Evolutionary conservation across 176 grass and related monocot genomes (phyloP).

Genomic region (Musa itinerans): DNA sequence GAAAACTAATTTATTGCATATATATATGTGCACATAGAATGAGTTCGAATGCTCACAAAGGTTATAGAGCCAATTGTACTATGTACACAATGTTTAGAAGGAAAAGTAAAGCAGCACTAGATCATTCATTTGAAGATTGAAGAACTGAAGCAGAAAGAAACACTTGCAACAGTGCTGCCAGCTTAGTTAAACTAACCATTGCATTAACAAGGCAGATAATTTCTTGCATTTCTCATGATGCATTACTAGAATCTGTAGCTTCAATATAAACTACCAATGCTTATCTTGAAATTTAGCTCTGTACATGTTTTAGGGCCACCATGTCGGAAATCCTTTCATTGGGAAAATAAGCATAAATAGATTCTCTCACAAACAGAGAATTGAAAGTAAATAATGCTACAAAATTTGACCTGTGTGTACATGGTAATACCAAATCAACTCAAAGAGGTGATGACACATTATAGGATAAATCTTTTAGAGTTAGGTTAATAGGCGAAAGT

Average conservation of each 20-base stretch:
- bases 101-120: neutral
- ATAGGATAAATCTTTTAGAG: neutral
- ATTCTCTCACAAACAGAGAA: neutral
- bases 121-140: neutral
- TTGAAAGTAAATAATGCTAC: neutral
- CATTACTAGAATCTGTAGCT: neutral
- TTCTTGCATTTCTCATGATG: neutral
- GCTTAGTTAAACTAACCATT: neutral
- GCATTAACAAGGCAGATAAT: neutral
- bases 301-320: neutral
- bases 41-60: no score
- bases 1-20: no score
- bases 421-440: neutral
- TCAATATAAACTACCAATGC: neutral
- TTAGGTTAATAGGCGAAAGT: neutral
- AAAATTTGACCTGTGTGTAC: neutral
- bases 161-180: neutral
- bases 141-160: neutral
- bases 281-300: neutral
- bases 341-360: neutral
- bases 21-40: no score
- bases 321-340: neutral
- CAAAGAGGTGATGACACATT: neutral
- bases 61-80: no score
- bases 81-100: neutral